Evolutionary conservation across 768 basidiomycete genomes (phyloP), one percentile per base, ranked within the genome.

Genomic region (Lactarius tabidus): DNA sequence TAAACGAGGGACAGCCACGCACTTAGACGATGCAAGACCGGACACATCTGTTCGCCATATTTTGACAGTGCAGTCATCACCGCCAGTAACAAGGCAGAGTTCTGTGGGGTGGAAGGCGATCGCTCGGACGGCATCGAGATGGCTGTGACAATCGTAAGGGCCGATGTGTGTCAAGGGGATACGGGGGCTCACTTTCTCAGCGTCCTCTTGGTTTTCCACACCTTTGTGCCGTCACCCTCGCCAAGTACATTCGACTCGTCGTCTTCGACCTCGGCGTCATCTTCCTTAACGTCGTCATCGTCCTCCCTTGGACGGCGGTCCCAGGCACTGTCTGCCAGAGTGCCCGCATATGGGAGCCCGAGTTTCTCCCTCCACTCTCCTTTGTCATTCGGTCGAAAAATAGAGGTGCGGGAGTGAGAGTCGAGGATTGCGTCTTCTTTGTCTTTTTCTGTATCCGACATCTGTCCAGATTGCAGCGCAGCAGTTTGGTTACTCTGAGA

Each of bases 51-150:
- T 84, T 63, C 92, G 84, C 97, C 97, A 99, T 59, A 98, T 84
- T 76, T 99, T 99, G 61, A 98, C 88, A 8, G 93, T 95, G 74
- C 86, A 91, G 73, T 99, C 97, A 73, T 98, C 96, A 33, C 95
- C 93, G 28, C 90, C 97, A 54, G 90, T 93, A n/a, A 91, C 95
- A 60, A 98, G 78, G 71, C 88, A 88, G 52, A 93, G 77, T 69
- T 93, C 91, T 39, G 80, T 88, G 1, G 91, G 91, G 72, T 94
- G 92, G 82, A 97, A 96, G 0, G 91, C 88, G 28, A 98, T 79
- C 8, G 92, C 88, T 60, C 95, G 87, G 45, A 97, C 94, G 17
- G 93, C 87, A 75, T 98, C 96, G 67, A 99, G 80, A 76, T 99
- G 97, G 75, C 94, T 96, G 65, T 54, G 48, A 39, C 60, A 56